Evolutionary conservation across 352 stramenopile species (phyloP), one percentile per base, ranked within the genome.

Genomic region (Phytophthora multivora): DNA sequence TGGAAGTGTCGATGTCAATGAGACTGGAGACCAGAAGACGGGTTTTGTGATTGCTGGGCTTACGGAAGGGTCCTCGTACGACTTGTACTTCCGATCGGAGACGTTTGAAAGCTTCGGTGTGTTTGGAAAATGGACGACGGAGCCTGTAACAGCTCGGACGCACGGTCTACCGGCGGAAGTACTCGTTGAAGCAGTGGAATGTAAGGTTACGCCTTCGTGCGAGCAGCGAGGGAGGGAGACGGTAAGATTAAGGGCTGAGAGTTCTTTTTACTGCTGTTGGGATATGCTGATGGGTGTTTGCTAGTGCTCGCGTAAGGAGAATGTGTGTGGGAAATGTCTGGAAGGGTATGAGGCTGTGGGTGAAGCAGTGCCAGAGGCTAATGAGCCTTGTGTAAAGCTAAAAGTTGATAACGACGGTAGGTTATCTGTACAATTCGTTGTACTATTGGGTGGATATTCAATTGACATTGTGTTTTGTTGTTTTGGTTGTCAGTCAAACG

Each of bases 101-200:
- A 92, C 84, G 1, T 71, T 93, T n/a, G 62, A 79, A 26, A 93
- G 84, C 42, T 75, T 67, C 21, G 86, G 86, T 2, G 86, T 95
- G 12, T 75, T 89, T 35, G 75, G 86, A 25, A 53, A 78, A 5
- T 93, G 83, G 83, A 73, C 76, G 25, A 49, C 47, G 8, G 60
- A 82, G 21, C 66, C 79, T 1, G 58, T 86, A 31, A 79, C 70
- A 4, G 79, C 79, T 18, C 66, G 68, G 5, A 93, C 83, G 0
- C 83, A 93, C 25, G 80, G 83, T 6, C 58, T 90, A 12, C 83
- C 83, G 0, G 70, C 83, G 0, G 79, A 90, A 26, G 71, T 92
- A n/a, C 71, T 90, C 0, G 59, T 53, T 19, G 79, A 90, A 46
- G 80, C 77, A 10, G 48, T 92, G 16, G 65, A 77, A 58, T 92